Evolutionary conservation across 495 filamentous ascomycete genomes (phyloP).

Genomic region (Aspergillus olivimuriae): DNA sequence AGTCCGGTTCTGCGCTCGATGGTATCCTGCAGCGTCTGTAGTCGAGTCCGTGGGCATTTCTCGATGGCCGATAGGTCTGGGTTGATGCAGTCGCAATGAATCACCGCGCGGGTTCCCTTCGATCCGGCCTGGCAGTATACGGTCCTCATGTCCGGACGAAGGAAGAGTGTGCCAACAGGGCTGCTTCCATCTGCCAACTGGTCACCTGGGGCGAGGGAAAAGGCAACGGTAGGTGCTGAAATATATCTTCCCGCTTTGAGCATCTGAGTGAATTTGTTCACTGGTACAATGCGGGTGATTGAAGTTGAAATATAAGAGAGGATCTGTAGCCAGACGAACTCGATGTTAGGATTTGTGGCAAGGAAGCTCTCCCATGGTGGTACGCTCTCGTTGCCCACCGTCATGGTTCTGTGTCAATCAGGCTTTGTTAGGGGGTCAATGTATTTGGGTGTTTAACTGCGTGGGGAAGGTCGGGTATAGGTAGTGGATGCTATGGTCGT

Average conservation of each 20-base stretch:
- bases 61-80: conserved; percentile 29
- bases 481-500: no score
- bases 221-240: conserved; percentile 39
- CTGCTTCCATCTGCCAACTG: conserved; percentile 30
- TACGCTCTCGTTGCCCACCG: no score
- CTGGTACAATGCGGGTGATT: conserved; percentile 55
- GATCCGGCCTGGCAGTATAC: conserved; percentile 41
- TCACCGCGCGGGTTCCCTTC: conserved; percentile 43
- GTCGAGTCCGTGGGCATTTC: conserved; percentile 48
- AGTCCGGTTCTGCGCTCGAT: conserved; percentile 28
- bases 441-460: no score
- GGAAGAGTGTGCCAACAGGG: conserved; percentile 41
- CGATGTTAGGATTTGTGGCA: conserved; percentile 27
- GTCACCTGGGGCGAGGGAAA: conserved; percentile 55
- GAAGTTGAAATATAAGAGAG: conserved; percentile 58
- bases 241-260: conserved; percentile 41
- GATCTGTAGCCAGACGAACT: conserved; percentile 61
- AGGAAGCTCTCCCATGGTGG: conserved; percentile 27
- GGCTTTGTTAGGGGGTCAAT: no score
- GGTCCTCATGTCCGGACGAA: conserved; percentile 48
- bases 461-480: no score
- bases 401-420: no score
- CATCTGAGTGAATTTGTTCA: conserved; percentile 49
- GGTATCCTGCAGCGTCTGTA: conserved; percentile 38
- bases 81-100: conserved; percentile 30